These are phyloP conservation scores for Aureobasidium pullulans DNA, from an alignment of 2,329 filamentous ascomycete species.

Conservation along the genomic window DNA sequence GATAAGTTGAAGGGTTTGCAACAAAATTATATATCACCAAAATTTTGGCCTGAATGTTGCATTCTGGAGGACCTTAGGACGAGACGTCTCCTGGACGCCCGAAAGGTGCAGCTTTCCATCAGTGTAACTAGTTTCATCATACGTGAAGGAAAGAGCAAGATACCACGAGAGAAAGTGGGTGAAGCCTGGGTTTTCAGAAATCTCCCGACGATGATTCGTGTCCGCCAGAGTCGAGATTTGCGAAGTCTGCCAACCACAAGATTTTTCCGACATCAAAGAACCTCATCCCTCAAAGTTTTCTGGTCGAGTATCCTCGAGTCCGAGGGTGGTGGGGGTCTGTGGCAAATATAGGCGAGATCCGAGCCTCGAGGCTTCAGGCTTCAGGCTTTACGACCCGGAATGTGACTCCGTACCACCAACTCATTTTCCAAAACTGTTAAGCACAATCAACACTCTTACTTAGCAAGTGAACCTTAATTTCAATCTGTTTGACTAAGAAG, in stretches of 20 bases:
- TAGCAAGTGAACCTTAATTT: too few relatives aligned
- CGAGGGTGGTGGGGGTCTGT: not conserved
- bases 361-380: not conserved
- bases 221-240: not conserved
- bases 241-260: not conserved
- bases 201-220: not conserved
- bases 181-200: not conserved
- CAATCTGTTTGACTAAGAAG: too few relatives aligned
- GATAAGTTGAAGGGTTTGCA: too few relatives aligned
- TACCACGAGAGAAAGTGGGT: not conserved
- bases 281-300: not conserved
- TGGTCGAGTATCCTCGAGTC: not conserved
- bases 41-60: too few relatives aligned
- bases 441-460: too few relatives aligned
- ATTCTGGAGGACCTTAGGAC: too few relatives aligned
- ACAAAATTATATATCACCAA: too few relatives aligned
- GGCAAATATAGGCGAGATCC: not conserved
- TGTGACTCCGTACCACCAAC: too few relatives aligned
- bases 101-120: not conserved
- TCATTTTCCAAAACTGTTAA: too few relatives aligned
- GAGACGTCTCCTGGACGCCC: too few relatives aligned
- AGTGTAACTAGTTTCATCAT: not conserved
- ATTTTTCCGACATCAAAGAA: not conserved
- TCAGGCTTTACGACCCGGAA: not conserved
- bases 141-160: not conserved